phyloP scores from a whole-genome alignment of 176 grass and related monocot species.

The Guadua angustifolia region DNA sequence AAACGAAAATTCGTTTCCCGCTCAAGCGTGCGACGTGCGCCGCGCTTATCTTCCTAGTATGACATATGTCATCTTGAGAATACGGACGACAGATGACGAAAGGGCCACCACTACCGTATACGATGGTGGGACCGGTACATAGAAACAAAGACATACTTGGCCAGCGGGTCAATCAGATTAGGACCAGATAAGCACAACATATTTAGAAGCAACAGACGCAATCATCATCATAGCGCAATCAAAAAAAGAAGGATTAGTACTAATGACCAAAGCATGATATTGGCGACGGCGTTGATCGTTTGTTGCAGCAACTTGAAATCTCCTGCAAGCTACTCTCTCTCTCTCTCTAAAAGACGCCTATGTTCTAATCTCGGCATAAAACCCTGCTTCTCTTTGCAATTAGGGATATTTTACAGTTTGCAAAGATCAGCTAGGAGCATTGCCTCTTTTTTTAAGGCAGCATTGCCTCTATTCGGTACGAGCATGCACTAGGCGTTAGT shows the following conservation, averaged over 20 bases:
- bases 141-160: constrained; percentile 27
- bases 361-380: not conserved
- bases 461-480: not conserved
- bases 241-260: not conserved
- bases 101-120: not conserved
- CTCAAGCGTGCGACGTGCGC: too few species aligned
- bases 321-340: not conserved
- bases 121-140: not conserved
- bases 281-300: not conserved
- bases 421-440: constrained; percentile 2
- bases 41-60: too few species aligned
- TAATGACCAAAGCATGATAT: constrained; percentile 11
- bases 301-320: not conserved
- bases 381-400: not conserved
- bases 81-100: not conserved
- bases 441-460: too few species aligned
- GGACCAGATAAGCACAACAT: constrained; percentile 46
- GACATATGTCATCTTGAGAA: too few species aligned
- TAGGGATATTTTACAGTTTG: not conserved
- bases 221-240: not conserved
- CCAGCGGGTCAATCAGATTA: constrained; percentile 32
- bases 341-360: too few species aligned
- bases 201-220: not conserved
- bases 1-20: too few species aligned
- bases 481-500: not conserved